Evolutionary conservation across 129 eudicot genomes (phyloP).

Genomic region (Flaveria sonorensis): DNA sequence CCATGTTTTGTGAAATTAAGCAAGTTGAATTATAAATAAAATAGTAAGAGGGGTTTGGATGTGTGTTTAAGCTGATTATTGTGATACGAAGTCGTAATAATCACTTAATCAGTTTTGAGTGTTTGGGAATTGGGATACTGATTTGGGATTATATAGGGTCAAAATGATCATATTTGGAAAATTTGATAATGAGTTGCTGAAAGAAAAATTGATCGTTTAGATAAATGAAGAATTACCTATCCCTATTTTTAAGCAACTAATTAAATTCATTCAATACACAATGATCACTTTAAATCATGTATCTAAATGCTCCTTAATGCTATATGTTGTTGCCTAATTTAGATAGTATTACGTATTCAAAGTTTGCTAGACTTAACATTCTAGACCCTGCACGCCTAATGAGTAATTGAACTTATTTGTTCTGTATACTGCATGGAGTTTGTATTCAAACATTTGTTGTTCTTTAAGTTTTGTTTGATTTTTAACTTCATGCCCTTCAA

Average conservation of each 20-base stretch:
- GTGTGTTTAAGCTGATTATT: not conserved
- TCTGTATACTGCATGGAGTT: not conserved
- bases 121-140: not conserved
- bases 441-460: not conserved
- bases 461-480: not conserved
- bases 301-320: not conserved
- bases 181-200: too few species aligned
- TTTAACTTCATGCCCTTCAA: not conserved
- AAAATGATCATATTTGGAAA: too few species aligned
- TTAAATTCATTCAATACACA: not conserved
- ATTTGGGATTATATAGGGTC: not conserved
- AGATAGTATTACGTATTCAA: not conserved
- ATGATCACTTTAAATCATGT: not conserved
- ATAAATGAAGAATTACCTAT: not conserved
- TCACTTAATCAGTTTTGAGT: not conserved
- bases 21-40: too few species aligned
- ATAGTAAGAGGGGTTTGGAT: too few species aligned
- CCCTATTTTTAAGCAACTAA: not conserved
- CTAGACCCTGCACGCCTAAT: not conserved
- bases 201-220: not conserved
- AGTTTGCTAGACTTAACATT: constrained; percentile 1
- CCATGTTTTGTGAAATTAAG: not conserved
- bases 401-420: not conserved
- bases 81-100: not conserved
- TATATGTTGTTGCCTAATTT: not conserved